phyloP scores from a whole-genome alignment of 768 basidiomycete genomes.

The Termitomyces sp. region DNA sequence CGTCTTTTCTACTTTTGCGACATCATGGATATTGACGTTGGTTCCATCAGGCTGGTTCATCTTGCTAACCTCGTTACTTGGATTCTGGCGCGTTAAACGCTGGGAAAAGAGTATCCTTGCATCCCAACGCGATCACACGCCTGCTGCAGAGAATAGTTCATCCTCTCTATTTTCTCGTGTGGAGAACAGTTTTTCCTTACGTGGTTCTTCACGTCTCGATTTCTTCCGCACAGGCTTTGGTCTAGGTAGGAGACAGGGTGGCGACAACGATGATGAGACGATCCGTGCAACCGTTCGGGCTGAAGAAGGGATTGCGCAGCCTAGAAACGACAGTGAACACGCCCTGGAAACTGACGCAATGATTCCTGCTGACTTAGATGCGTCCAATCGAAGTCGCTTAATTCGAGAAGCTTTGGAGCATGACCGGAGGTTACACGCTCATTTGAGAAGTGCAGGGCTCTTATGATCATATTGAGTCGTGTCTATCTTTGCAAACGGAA shows the following conservation, averaged over 20 bases:
- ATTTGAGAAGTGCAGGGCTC: conserved; percentile 61
- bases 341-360: conserved; percentile 29
- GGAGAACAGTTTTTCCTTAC: conserved; percentile 34
- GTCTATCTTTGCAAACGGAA: neutral
- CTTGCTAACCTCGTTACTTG: conserved; percentile 83
- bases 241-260: conserved; percentile 21
- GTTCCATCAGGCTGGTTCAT: conserved; percentile 66
- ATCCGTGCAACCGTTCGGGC: conserved; percentile 18
- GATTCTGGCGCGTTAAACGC: conserved; percentile 86
- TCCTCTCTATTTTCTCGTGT: conserved; percentile 27
- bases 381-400: conserved; percentile 36
- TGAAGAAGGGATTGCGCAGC: conserved; percentile 23
- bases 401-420: conserved; percentile 42
- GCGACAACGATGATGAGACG: conserved; percentile 21
- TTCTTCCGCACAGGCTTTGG: conserved; percentile 44
- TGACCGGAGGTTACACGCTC: conserved; percentile 53
- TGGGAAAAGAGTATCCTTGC: conserved; percentile 78
- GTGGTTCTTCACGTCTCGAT: conserved; percentile 32
- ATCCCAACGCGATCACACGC: conserved; percentile 37
- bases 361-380: conserved; percentile 34
- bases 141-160: conserved; percentile 12
- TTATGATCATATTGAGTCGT: conserved; percentile 28
- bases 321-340: conserved; percentile 16
- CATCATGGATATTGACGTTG: neutral
- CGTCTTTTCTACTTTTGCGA: conserved; percentile 13